Conservation (phyloP, 495 filamentous ascomycete genomes). For the Neurospora sp. region DNA sequence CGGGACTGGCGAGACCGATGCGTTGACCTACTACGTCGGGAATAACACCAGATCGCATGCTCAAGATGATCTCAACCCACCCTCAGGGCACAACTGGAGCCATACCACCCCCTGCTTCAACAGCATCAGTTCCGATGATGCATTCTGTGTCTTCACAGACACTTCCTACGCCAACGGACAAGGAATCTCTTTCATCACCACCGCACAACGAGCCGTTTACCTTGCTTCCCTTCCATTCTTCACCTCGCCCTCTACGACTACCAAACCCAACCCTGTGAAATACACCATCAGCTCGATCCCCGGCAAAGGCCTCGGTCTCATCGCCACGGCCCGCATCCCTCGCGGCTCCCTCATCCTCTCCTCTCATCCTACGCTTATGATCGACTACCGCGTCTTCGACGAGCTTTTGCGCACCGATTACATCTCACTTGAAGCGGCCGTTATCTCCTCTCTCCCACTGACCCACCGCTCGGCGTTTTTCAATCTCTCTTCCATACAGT, state of each 20-base stretch:
- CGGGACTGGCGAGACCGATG: neutral
- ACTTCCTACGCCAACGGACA: constrained; percentile 17
- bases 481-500: constrained; percentile 21
- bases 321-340: constrained; percentile 17
- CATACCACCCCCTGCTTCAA: constrained; percentile 18
- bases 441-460: constrained; percentile 15
- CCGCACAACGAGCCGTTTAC: constrained; percentile 11
- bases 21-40: neutral
- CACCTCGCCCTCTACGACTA: constrained; percentile 17
- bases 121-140: constrained; percentile 1
- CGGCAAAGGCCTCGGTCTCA: constrained; percentile 25
- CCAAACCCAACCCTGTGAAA: constrained; percentile 5
- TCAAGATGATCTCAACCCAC: neutral
- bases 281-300: constrained; percentile 23
- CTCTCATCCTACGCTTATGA: constrained; percentile 24
- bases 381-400: constrained; percentile 25
- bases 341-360: constrained; percentile 24
- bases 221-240: constrained; percentile 17
- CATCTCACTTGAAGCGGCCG: constrained; percentile 13
- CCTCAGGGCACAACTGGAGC: constrained; percentile 14
- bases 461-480: constrained; percentile 15
- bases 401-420: constrained; percentile 15
- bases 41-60: neutral
- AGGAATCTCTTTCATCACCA: constrained; percentile 25
- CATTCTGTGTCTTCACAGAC: constrained; percentile 25